These are phyloP conservation scores for Lycium barbarum DNA, from an alignment of 257 asterid genomes.

Conservation along the genomic window DNA sequence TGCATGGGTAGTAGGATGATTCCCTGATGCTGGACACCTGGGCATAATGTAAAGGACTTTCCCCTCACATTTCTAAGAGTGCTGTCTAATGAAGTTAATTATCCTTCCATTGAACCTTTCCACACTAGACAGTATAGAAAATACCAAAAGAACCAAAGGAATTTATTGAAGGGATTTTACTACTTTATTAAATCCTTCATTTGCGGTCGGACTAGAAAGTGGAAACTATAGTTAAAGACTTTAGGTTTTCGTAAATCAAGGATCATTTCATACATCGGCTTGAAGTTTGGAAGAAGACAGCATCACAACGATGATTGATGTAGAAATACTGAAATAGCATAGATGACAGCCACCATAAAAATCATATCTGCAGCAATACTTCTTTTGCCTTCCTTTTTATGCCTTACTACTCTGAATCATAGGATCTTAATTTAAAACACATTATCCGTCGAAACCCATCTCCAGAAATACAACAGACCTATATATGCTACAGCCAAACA, in stretches of 20 bases:
- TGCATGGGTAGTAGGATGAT: constrained; percentile 5
- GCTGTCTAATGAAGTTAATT: not conserved
- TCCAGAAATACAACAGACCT: too few species aligned
- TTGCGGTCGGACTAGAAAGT: not conserved
- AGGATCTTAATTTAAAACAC: too few species aligned
- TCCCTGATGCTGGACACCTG: not conserved
- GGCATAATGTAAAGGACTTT: not conserved
- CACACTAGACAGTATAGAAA: not conserved
- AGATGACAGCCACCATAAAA: not conserved
- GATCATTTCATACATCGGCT: constrained; percentile 9
- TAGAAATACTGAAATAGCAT: not conserved
- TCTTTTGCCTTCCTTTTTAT: too few species aligned
- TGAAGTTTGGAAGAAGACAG: not conserved
- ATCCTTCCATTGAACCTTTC: not conserved
- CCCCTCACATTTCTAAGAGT: not conserved
- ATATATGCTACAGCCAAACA: too few species aligned
- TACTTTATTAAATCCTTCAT: constrained; percentile 9
- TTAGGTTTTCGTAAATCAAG: not conserved
- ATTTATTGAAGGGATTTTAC: constrained; percentile 1
- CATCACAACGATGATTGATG: not conserved
- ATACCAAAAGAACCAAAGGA: not conserved
- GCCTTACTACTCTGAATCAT: too few species aligned
- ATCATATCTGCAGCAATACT: not conserved
- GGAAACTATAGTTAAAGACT: constrained; percentile 3
- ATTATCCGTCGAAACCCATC: too few species aligned